Conservation (phyloP, 2,329 filamentous ascomycete species). For the Orbilia quercus region DNA sequence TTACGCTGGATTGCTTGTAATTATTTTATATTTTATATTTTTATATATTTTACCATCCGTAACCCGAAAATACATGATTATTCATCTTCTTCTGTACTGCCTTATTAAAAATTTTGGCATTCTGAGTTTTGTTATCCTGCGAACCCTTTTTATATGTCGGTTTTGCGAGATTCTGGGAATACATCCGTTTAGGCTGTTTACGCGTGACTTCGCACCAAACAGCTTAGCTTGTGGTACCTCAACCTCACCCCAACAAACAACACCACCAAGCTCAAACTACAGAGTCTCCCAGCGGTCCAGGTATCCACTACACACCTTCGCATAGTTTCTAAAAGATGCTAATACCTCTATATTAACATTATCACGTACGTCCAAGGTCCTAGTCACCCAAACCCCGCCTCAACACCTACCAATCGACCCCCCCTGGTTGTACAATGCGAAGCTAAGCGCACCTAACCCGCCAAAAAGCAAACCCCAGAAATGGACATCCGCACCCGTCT, state of each 20-base stretch:
- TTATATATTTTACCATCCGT: background rate
- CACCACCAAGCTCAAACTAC: slow-evolving; percentile 2
- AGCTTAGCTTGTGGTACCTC: slow-evolving; percentile 1
- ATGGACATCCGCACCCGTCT: slow-evolving; percentile 60
- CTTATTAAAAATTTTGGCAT: too few species aligned
- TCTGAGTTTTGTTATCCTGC: background rate
- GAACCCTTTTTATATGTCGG: background rate
- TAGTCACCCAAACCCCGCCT: background rate
- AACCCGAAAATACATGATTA: too few species aligned
- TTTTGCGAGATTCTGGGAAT: background rate
- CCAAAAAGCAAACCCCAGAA: slow-evolving; percentile 28
- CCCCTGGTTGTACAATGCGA: background rate
- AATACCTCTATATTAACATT: background rate
- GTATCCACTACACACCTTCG: background rate
- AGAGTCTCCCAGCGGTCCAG: background rate
- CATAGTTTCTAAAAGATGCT: background rate
- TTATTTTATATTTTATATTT: slow-evolving; percentile 1
- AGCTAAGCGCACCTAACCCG: background rate
- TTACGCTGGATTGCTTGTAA: slow-evolving; percentile 14
- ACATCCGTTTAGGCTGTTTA: background rate
- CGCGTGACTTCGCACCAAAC: background rate
- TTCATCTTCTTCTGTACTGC: too few species aligned
- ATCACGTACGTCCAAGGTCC: background rate
- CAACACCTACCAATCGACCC: background rate
- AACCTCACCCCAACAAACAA: background rate